These are phyloP conservation scores for Botrytis hyacinthi DNA, from an alignment of 2,329 filamentous ascomycete species.

Conservation along the genomic window DNA sequence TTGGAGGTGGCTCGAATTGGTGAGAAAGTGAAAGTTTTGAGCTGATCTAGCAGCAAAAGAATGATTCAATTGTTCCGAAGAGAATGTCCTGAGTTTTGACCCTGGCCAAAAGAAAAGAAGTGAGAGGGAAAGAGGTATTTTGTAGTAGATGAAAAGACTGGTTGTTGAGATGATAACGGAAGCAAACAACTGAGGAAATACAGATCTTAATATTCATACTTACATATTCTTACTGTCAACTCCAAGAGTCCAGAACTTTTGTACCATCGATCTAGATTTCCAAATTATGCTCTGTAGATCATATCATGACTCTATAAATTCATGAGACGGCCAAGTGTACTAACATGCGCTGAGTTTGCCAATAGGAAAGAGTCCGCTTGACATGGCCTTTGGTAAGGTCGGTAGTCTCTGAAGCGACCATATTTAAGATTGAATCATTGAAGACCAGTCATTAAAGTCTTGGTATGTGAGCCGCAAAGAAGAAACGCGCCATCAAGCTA, in stretches of 20 bases:
- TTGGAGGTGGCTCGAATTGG: background rate
- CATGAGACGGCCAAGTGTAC: constrained; percentile 36
- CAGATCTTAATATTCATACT: constrained; percentile 36
- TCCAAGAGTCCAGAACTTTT: constrained; percentile 20
- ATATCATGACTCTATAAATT: constrained; percentile 36
- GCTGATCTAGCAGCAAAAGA: constrained; percentile 36
- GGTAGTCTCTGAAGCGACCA: constrained; percentile 8
- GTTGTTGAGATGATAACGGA: constrained; percentile 33
- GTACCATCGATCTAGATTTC: constrained; percentile 19
- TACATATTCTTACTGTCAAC: constrained; percentile 9
- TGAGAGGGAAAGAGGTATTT: constrained; percentile 28
- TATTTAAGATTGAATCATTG: constrained; percentile 1
- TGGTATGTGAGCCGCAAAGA: constrained; percentile 11
- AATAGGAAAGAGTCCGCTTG: constrained; percentile 30
- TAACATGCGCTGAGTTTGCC: constrained; percentile 37
- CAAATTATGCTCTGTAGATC: constrained; percentile 18
- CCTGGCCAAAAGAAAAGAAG: constrained; percentile 29
- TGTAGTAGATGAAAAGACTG: constrained; percentile 31
- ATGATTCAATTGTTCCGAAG: constrained; percentile 31
- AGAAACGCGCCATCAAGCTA: constrained; percentile 9
- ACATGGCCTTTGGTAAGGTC: constrained; percentile 26
- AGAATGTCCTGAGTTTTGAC: constrained; percentile 30
- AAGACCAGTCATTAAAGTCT: constrained; percentile 15
- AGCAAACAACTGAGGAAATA: constrained; percentile 31
- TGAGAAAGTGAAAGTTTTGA: constrained; percentile 23